These are phyloP conservation scores for Phialocephala subalpina DNA, from an alignment of 2,329 filamentous ascomycete genomes.

Conservation along the genomic window DNA sequence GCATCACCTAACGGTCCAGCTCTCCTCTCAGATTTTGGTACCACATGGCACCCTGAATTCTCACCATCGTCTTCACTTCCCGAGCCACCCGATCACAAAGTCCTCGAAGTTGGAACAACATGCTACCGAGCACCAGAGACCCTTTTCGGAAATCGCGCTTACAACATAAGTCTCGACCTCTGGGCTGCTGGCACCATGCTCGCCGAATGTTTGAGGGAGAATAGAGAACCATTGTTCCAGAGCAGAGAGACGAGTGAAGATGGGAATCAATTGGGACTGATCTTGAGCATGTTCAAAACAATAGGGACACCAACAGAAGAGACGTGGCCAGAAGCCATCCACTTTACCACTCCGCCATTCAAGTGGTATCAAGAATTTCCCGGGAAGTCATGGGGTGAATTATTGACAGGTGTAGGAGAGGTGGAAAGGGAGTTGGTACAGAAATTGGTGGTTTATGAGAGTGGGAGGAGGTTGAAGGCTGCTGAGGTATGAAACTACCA, in stretches of 20 bases:
- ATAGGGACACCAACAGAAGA: slow-evolving; percentile 84
- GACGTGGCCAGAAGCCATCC: slow-evolving; percentile 81
- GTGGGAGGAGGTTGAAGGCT: slow-evolving; percentile 70
- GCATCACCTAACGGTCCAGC: slow-evolving; percentile 73
- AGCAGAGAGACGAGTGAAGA: slow-evolving; percentile 76
- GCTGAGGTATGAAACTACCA: slow-evolving; percentile 54
- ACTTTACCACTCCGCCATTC: slow-evolving; percentile 80
- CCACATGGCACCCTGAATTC: slow-evolving; percentile 76
- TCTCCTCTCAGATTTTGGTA: slow-evolving; percentile 90
- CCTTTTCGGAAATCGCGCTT: slow-evolving; percentile 82
- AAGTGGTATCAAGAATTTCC: slow-evolving; percentile 86
- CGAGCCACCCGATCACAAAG: slow-evolving; percentile 74
- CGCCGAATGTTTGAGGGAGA: slow-evolving; percentile 72
- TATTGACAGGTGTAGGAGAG: slow-evolving; percentile 69
- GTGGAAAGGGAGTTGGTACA: slow-evolving; percentile 71
- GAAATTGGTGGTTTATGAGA: slow-evolving; percentile 77
- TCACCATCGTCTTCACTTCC: slow-evolving; percentile 48
- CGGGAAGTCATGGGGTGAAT: slow-evolving; percentile 69
- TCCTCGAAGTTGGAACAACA: slow-evolving; percentile 93
- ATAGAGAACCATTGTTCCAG: slow-evolving; percentile 76
- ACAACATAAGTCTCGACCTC: slow-evolving; percentile 79
- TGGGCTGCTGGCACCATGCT: slow-evolving; percentile 90
- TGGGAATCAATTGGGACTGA: slow-evolving; percentile 89
- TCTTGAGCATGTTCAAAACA: slow-evolving; percentile 91
- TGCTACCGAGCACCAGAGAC: slow-evolving; percentile 91